Evolutionary conservation across 2,329 filamentous ascomycete species (phyloP).

Genomic region (Venturia pyrina): DNA sequence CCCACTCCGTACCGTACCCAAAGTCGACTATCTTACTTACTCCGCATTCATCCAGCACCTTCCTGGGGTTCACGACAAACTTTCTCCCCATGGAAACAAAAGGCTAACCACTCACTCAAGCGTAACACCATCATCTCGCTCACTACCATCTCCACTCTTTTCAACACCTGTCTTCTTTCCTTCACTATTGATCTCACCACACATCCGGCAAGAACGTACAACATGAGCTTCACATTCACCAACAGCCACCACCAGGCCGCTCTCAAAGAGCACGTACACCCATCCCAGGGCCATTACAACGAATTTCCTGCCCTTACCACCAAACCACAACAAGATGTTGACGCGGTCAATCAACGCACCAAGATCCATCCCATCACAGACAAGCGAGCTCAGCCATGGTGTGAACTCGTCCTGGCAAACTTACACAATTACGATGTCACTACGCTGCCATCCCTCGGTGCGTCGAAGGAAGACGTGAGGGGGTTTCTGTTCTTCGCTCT

Average conservation of each 20-base stretch:
- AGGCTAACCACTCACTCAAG: not conserved
- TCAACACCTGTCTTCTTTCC: not conserved
- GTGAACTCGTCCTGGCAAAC: not conserved
- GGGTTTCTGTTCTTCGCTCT: not conserved
- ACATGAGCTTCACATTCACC: not conserved
- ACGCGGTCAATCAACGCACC: not conserved
- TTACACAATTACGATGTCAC: not conserved
- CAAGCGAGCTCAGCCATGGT: not conserved
- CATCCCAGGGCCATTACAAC: not conserved
- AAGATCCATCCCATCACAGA: not conserved
- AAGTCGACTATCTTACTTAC: not conserved
- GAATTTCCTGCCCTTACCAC: not conserved
- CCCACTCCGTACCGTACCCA: not conserved
- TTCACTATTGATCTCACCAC: not conserved
- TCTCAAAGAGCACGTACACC: not conserved
- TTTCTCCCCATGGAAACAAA: not conserved
- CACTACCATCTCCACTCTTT: not conserved
- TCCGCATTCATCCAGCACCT: not conserved
- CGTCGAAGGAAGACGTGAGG: not conserved
- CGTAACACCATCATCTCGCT: not conserved
- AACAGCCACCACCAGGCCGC: not conserved
- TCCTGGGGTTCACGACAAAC: not conserved
- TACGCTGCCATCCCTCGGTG: not conserved
- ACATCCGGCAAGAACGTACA: not conserved
- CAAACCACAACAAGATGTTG: not conserved